These are phyloP conservation scores for Talaromyces sp. DNA, from an alignment of 2,329 filamentous ascomycete species.

Conservation along the genomic window DNA sequence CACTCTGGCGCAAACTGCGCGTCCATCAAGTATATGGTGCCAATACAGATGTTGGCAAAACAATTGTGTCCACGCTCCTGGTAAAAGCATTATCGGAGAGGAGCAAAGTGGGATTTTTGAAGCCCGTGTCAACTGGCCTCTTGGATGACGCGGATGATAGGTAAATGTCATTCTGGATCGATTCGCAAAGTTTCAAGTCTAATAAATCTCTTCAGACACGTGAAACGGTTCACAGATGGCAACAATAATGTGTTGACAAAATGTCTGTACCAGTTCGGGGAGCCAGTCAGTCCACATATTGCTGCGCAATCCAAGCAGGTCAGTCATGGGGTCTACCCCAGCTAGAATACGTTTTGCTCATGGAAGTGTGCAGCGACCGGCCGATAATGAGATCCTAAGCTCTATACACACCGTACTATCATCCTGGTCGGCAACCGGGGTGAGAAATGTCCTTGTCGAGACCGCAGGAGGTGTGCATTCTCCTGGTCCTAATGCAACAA, in stretches of 20 bases:
- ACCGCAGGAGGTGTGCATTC: slow-evolving; percentile 80
- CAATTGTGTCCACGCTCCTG: slow-evolving; percentile 68
- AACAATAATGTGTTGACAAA: slow-evolving; percentile 45
- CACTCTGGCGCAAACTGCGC: slow-evolving; percentile 64
- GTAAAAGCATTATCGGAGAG: slow-evolving; percentile 53
- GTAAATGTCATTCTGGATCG: slow-evolving; percentile 55
- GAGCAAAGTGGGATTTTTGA: slow-evolving; percentile 58
- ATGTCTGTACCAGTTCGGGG: slow-evolving; percentile 65
- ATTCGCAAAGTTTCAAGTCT: slow-evolving; percentile 40
- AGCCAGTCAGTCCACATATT: slow-evolving; percentile 72
- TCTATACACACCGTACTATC: slow-evolving; percentile 44
- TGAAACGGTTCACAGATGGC: slow-evolving; percentile 54
- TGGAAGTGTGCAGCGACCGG: slow-evolving; percentile 39
- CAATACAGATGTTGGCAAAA: slow-evolving; percentile 82
- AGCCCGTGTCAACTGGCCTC: slow-evolving; percentile 75
- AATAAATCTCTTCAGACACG: slow-evolving; percentile 48
- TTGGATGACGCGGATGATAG: slow-evolving; percentile 63
- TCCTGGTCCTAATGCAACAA: slow-evolving; percentile 67
- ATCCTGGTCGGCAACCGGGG: slow-evolving; percentile 28
- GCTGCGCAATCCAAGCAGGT: slow-evolving; percentile 54
- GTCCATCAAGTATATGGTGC: slow-evolving; percentile 74
- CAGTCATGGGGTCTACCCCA: slow-evolving; percentile 9
- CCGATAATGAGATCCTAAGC: slow-evolving; percentile 47
- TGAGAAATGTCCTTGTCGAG: slow-evolving; percentile 66
- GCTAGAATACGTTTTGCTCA: background rate